Conservation (phyloP, 805 yeast species). For the Candida orba region DNA sequence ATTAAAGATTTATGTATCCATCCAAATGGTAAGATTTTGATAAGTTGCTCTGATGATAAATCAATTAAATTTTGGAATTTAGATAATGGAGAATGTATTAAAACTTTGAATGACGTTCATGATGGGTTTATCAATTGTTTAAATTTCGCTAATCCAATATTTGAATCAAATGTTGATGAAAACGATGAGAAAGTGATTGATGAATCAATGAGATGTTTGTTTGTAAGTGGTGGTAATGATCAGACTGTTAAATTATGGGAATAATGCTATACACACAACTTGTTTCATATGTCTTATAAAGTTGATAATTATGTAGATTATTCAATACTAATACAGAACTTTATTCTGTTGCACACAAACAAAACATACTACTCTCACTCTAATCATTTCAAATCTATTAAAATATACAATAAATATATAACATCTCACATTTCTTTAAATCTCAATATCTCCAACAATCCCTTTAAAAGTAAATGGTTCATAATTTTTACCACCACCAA, state of each 20-base stretch:
- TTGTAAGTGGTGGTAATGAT: conserved; percentile 94
- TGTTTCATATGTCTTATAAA: too few species aligned
- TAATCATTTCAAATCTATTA: background rate
- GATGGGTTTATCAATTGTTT: conserved; percentile 71
- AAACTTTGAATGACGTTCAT: conserved; percentile 47
- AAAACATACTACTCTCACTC: too few species aligned
- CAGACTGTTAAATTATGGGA: conserved; percentile 88
- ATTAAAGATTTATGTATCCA: conserved; percentile 62
- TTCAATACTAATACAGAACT: too few species aligned
- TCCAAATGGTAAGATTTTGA: conserved; percentile 65
- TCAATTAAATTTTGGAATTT: conserved; percentile 75
- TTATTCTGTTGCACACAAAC: too few species aligned
- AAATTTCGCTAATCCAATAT: conserved; percentile 42
- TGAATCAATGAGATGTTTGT: conserved; percentile 52
- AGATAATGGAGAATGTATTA: conserved; percentile 37
- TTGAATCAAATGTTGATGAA: conserved; percentile 22
- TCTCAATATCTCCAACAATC: conserved; percentile 11
- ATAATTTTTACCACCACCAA: conserved; percentile 91
- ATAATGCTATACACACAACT: conserved; percentile 22
- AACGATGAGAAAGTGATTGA: conserved; percentile 28
- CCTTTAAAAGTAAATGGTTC: conserved; percentile 70
- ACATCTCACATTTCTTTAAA: conserved; percentile 1
- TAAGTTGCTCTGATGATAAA: conserved; percentile 76
- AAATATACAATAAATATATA: background rate
- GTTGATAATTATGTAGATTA: too few species aligned